phyloP scores from a whole-genome alignment of 2,329 filamentous ascomycete species.

The Pestalotiopsis sp. region DNA sequence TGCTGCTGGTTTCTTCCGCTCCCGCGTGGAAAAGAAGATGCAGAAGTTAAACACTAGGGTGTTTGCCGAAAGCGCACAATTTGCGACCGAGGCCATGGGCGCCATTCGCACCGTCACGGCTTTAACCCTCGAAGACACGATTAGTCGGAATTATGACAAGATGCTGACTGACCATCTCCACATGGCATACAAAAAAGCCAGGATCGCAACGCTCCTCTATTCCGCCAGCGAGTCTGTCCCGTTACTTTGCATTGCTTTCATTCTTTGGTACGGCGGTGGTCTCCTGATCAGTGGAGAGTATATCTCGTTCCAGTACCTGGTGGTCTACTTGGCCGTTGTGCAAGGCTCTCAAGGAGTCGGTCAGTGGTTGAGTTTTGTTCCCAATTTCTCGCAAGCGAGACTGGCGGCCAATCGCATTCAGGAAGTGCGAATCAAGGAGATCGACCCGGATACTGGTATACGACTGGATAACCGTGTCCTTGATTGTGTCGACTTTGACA shows the following conservation, averaged over 20 bases:
- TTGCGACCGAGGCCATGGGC: slow-evolving; percentile 73
- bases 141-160: slow-evolving; percentile 60
- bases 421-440: slow-evolving; percentile 46
- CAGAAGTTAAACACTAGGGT: slow-evolving; percentile 61
- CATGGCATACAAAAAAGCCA: slow-evolving; percentile 62
- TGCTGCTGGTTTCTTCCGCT: slow-evolving; percentile 42
- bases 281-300: slow-evolving; percentile 58
- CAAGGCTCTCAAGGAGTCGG: slow-evolving; percentile 64
- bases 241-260: slow-evolving; percentile 34
- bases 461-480: slow-evolving; percentile 37
- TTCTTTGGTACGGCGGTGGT: slow-evolving; percentile 59
- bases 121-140: slow-evolving; percentile 69
- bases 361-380: slow-evolving; percentile 68
- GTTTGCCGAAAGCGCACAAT: slow-evolving; percentile 72
- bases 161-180: slow-evolving; percentile 62
- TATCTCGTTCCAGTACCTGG: slow-evolving; percentile 48
- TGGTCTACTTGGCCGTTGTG: slow-evolving; percentile 68
- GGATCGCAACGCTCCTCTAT: slow-evolving; percentile 66
- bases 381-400: slow-evolving; percentile 62
- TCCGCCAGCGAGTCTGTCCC: slow-evolving; percentile 67
- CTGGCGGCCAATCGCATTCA: slow-evolving; percentile 63
- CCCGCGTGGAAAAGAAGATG: slow-evolving; percentile 31
- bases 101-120: slow-evolving; percentile 74
- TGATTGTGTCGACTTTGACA: slow-evolving; percentile 36
- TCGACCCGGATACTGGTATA: slow-evolving; percentile 15